Evolutionary conservation across 768 basidiomycete species (phyloP), one percentile per base, ranked within the genome.

Genomic region (Gloeostereum incarnatum): DNA sequence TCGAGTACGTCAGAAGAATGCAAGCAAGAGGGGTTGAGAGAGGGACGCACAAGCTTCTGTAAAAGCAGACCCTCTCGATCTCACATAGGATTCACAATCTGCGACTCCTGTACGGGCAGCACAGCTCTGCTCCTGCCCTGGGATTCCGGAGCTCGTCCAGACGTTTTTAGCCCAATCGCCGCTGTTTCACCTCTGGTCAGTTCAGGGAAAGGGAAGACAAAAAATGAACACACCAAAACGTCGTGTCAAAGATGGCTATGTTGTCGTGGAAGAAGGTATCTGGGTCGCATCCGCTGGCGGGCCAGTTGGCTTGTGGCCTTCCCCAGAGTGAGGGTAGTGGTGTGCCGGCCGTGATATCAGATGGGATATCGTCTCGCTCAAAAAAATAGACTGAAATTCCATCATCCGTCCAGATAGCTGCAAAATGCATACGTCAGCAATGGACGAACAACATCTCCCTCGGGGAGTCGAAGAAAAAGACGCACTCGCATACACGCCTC

Each of bases 401-500:
- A 35, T 63, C 60, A 35, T 66, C 56, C 54, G 79, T 77, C 88
- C 88, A 92, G 53, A 71, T 68, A 80, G 83, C 75, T 82, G 50
- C 40, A n/a, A n/a, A n/a, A n/a, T n/a, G n/a, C n/a, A n/a, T n/a
- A n/a, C n/a, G n/a, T n/a, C n/a, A n/a, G n/a, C n/a, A n/a, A n/a
- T n/a, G n/a, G n/a, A n/a, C n/a, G n/a, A n/a, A n/a, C n/a, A n/a
- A n/a, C n/a, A n/a, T n/a, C n/a, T n/a, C n/a, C n/a, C n/a, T n/a
- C n/a, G n/a, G n/a, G n/a, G n/a, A n/a, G n/a, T n/a, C n/a, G n/a
- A n/a, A n/a, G n/a, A n/a, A n/a, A 5, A 22, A 9, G 22, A 74
- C 86, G 57, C 52, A 91, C 88, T 88, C 36, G 85, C 86, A 61
- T 90, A 94, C 35, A 90, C 83, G 48, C 92, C 92, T 31, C 92